Percentiles rank a stretch among this genome's conserved stretches.
Conservation (phyloP, 208 protist species). For the Acanthamoeba triangularis region DNA sequence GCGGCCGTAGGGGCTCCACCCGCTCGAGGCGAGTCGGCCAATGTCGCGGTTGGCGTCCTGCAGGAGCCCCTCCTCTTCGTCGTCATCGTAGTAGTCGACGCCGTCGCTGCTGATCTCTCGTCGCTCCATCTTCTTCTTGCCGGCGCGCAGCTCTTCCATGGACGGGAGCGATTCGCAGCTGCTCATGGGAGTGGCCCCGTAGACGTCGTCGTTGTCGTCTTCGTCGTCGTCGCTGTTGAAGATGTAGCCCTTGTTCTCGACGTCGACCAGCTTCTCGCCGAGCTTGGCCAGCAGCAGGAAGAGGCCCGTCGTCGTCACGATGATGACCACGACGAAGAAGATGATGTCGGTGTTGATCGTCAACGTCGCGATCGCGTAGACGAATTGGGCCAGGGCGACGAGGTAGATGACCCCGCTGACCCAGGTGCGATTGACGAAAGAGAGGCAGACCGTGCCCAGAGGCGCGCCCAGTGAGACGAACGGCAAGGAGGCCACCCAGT, state of each 20-base stretch:
- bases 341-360: conserved; percentile 44
- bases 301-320: neutral
- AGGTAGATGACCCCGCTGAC: conserved; percentile 26
- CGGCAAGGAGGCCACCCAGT: conserved; percentile 17
- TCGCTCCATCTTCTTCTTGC: conserved; percentile 34
- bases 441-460: conserved; percentile 37
- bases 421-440: neutral
- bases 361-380: conserved; percentile 6
- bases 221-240: conserved; percentile 50
- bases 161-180: conserved; percentile 45
- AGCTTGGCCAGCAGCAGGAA: conserved; percentile 61
- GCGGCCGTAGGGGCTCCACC: conserved; percentile 48
- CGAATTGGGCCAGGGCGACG: neutral
- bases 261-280: conserved; percentile 46
- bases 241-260: conserved; percentile 64
- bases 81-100: neutral
- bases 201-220: neutral
- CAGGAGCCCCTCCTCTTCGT: neutral
- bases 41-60: no score
- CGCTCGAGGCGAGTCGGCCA: neutral
- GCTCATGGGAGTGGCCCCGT: neutral
- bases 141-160: conserved; percentile 4
- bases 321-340: conserved; percentile 60
- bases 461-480: conserved; percentile 15
- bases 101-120: neutral